These are phyloP conservation scores for Stephania japonica DNA, from an alignment of 164 flowering plant species.

Conservation along the genomic window DNA sequence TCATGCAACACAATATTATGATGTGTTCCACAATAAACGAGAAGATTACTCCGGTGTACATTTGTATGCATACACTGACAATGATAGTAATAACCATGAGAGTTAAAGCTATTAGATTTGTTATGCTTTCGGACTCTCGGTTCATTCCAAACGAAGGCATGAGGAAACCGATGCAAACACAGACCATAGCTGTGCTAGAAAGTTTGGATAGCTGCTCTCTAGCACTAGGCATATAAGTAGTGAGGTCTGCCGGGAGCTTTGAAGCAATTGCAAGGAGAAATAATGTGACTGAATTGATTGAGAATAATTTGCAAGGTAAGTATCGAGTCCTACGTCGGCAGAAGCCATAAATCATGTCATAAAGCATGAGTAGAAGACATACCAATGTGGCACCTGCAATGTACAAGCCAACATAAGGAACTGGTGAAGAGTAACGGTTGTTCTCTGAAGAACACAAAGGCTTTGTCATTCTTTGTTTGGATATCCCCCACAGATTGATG, in stretches of 20 bases:
- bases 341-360: background rate
- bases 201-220: slow-evolving; percentile 15
- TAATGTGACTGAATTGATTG: too few relatives aligned
- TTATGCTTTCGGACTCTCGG: background rate
- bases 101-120: too few relatives aligned
- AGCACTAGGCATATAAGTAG: background rate
- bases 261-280: too few relatives aligned
- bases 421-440: background rate
- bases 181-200: slow-evolving; percentile 7
- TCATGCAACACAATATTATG: background rate
- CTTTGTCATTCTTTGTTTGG: background rate
- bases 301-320: too few relatives aligned
- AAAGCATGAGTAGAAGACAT: background rate
- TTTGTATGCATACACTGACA: background rate
- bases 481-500: too few relatives aligned
- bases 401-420: too few relatives aligned
- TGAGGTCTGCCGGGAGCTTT: too few relatives aligned
- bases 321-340: background rate
- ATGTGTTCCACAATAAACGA: background rate
- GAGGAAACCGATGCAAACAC: background rate
- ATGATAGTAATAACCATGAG: too few relatives aligned
- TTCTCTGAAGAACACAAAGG: background rate
- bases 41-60: background rate
- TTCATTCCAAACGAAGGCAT: background rate
- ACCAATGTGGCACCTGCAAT: background rate